Percentiles rank a stretch among this genome's conserved stretches.
Conservation (phyloP, 1,139 yeast species). For the Pneumocystis oryctolagi region DNA sequence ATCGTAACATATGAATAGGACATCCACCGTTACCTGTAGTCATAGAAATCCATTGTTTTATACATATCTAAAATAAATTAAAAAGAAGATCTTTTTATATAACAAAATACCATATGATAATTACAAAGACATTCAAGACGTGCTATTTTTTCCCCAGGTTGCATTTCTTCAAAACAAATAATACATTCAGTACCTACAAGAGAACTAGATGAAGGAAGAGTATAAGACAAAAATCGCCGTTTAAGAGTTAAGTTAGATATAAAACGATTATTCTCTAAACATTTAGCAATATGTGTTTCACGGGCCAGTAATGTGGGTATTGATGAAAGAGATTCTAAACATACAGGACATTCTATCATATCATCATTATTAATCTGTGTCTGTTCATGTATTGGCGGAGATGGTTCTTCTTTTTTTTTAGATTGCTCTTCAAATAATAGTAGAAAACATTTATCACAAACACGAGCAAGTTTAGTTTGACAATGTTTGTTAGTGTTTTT, state of each 20-base stretch:
- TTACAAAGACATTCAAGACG: constrained; percentile 87
- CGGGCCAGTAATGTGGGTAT: constrained; percentile 33
- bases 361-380: constrained; percentile 12
- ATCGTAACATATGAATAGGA: constrained; percentile 5
- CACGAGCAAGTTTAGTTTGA: not conserved
- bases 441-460: constrained; percentile 3
- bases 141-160: constrained; percentile 78
- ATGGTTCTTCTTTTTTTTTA: not conserved
- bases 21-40: constrained; percentile 4
- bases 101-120: constrained; percentile 41
- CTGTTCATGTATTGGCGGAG: constrained; percentile 9
- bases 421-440: not conserved
- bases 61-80: not conserved
- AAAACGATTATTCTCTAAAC: constrained; percentile 33
- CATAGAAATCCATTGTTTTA: constrained; percentile 4
- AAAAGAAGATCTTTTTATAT: not conserved
- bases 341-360: constrained; percentile 16
- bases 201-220: constrained; percentile 6
- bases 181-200: constrained; percentile 59
- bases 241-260: not conserved
- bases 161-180: constrained; percentile 78
- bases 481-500: constrained; percentile 4
- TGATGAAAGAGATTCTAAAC: constrained; percentile 19
- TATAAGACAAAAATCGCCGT: constrained; percentile 3
- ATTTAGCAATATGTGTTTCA: constrained; percentile 54